Evolutionary conservation across 164 flowering plant species (phyloP), one percentile per base, ranked within the genome.

Genomic region (Sextonia rubra): DNA sequence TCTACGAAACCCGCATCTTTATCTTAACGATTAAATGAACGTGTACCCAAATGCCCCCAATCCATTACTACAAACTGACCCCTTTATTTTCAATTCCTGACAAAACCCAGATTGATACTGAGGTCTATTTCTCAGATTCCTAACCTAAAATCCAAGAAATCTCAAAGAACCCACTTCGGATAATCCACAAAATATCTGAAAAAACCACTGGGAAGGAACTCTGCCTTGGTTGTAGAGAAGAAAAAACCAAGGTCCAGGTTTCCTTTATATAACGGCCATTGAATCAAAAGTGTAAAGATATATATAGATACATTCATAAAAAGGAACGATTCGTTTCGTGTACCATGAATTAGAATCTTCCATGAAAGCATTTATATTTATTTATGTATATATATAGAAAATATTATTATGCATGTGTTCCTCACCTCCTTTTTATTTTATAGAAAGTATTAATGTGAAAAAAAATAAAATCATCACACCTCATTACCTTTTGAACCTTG

Each of bases 21-120:
- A 64, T 64, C 14, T 52, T 32, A 14, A 7, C 27, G 9, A 64
- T 64, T 20, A 25, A 17, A 9, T 2, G 44, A 12, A 3, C 11
- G 1, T 37, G 44, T 56, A 11, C 60, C 49, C 23, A 49, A 27
- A 56, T 47, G n/a, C n/a, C n/a, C 30, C 65, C 18, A 18, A 17
- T 26, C 44, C 71, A 29, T 72, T 72, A 30, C 71, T 71, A 69
- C 69, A 76, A 82, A 76, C 74, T 83, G 80, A 79, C 14, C 60
- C 65, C 70, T 47, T 27, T n/a, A 61, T 73, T 68, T 22, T 4
- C 14, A 66, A 37, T 37, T 60, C 67, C 72, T 65, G 11, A 69
- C 66, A 32, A 56, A 30, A 67, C 77, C 74, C 78, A 72, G 69
- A 29, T 62, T 30, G 32, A 68, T 65, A 9, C 2, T 60, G 3